Conservation (phyloP, 2,329 filamentous ascomycete genomes). For the Aphanocladium album region DNA sequence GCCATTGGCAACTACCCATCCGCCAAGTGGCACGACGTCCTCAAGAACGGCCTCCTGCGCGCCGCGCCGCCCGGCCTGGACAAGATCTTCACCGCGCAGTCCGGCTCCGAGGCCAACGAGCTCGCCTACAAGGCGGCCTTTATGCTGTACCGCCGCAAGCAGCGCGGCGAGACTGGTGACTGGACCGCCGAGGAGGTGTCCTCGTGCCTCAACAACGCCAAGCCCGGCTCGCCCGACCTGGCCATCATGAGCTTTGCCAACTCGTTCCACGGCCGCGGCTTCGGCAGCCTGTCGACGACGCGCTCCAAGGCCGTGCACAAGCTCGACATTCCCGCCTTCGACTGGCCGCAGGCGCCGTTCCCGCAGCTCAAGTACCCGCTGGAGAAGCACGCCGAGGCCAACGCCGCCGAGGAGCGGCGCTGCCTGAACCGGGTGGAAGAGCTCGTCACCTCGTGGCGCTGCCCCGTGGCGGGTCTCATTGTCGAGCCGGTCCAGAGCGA, state of each 20-base stretch:
- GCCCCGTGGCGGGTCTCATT: slow-evolving; percentile 67
- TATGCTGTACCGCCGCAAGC: slow-evolving; percentile 69
- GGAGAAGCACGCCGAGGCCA: slow-evolving; percentile 63
- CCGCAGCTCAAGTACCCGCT: slow-evolving; percentile 73
- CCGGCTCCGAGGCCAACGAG: slow-evolving; percentile 79
- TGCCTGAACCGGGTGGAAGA: slow-evolving; percentile 70
- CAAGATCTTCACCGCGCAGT: slow-evolving; percentile 76
- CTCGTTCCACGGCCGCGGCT: slow-evolving; percentile 76
- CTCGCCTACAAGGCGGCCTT: slow-evolving; percentile 82
- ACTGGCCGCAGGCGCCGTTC: slow-evolving; percentile 82
- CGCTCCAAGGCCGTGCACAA: slow-evolving; percentile 82
- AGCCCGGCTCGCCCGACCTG: slow-evolving; percentile 67
- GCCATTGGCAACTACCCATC: slow-evolving; percentile 78
- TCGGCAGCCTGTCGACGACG: slow-evolving; percentile 72
- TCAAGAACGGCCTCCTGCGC: slow-evolving; percentile 64
- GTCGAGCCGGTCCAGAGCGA: slow-evolving; percentile 80
- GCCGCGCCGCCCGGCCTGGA: slow-evolving; percentile 70
- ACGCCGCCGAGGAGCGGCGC: slow-evolving; percentile 64
- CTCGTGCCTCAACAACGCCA: slow-evolving; percentile 65
- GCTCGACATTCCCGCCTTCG: slow-evolving; percentile 80
- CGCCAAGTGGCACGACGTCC: slow-evolving; percentile 66
- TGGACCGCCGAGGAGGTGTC: slow-evolving; percentile 66
- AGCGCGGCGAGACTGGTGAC: slow-evolving; percentile 64
- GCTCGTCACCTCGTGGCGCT: slow-evolving; percentile 61
- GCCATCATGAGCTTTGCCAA: slow-evolving; percentile 75